Conservation (phyloP, 2,329 filamentous ascomycete species). For the Colletotrichum trifolii region DNA sequence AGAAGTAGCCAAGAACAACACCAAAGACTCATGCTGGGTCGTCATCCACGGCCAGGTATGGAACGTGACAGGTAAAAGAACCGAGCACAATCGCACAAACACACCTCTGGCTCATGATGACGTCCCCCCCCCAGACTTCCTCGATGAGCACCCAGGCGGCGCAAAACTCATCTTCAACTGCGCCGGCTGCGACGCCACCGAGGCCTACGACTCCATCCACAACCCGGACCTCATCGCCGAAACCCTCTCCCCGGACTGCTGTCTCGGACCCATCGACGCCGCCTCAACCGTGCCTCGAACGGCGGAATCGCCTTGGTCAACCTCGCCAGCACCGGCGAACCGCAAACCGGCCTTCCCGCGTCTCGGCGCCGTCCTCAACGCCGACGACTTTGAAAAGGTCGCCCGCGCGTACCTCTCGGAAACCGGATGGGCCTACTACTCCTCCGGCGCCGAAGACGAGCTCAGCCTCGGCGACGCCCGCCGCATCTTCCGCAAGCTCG, state of each 20-base stretch:
- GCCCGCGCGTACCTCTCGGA: slow-evolving; percentile 43
- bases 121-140: slow-evolving; percentile 41
- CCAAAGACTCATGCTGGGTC: slow-evolving; percentile 38
- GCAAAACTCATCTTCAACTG: slow-evolving; percentile 45
- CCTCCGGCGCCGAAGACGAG: slow-evolving; percentile 82
- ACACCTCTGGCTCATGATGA: neutral
- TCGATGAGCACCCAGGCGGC: slow-evolving; percentile 48
- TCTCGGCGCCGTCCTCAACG: slow-evolving; percentile 47
- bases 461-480: slow-evolving; percentile 80
- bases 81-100: neutral
- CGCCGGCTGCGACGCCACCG: slow-evolving; percentile 49
- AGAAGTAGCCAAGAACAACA: slow-evolving; percentile 38
- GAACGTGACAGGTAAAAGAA: slow-evolving; percentile 37
- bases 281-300: neutral
- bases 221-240: slow-evolving; percentile 43
- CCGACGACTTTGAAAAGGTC: slow-evolving; percentile 50
- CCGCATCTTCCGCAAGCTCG: slow-evolving; percentile 76
- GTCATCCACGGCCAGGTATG: slow-evolving; percentile 38
- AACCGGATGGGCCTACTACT: slow-evolving; percentile 74
- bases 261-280: slow-evolving; percentile 42
- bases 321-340: neutral
- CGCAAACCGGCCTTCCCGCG: slow-evolving; percentile 38
- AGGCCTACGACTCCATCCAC: slow-evolving; percentile 49
- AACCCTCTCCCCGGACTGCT: slow-evolving; percentile 41
- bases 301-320: neutral